A percentile compares a stretch with the other conserved stretches of the same genome.
phyloP scores from a whole-genome alignment of 371 early-diverging fungal species.

The Mortierella sp. region DNA sequence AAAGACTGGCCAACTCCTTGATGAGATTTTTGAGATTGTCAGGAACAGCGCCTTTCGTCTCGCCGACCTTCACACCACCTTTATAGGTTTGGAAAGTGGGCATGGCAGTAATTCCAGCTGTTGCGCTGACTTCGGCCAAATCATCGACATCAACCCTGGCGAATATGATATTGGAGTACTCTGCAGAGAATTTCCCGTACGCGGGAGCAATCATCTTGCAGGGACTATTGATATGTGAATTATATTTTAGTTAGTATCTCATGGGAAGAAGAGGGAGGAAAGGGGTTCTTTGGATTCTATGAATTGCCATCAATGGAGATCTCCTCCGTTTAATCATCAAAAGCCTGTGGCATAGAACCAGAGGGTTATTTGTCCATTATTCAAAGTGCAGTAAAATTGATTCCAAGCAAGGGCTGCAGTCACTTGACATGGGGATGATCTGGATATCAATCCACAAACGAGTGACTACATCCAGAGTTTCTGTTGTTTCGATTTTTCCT shows the following conservation, averaged over 20 bases:
- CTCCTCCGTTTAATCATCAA: too few relatives aligned
- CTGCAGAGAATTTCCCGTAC: slow-evolving; percentile 68
- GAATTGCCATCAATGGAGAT: too few relatives aligned
- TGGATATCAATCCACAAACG: too few relatives aligned
- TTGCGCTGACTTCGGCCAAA: slow-evolving; percentile 74
- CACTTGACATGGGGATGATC: too few relatives aligned
- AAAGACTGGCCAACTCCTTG: not conserved
- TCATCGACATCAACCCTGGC: slow-evolving; percentile 91
- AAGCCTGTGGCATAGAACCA: too few relatives aligned
- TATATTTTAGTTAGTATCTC: not conserved
- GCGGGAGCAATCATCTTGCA: slow-evolving; percentile 91
- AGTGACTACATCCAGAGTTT: too few relatives aligned
- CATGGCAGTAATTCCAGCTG: slow-evolving; percentile 85
- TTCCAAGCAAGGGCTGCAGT: not conserved
- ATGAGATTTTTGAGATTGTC: slow-evolving; percentile 22
- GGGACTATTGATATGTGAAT: slow-evolving; percentile 64
- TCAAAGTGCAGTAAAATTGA: too few relatives aligned
- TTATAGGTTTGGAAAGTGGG: slow-evolving; percentile 91
- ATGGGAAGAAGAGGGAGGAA: too few relatives aligned
- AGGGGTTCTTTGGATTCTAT: too few relatives aligned
- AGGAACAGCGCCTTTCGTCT: slow-evolving; percentile 80
- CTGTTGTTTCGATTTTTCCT: too few relatives aligned
- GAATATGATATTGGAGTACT: slow-evolving; percentile 68
- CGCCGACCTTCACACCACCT: slow-evolving; percentile 76
- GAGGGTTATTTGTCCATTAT: too few relatives aligned